Percentiles rank a stretch among this genome's conserved stretches.
Conservation (phyloP, 352 stramenopile species). For the Globisporangium heterothallicum region DNA sequence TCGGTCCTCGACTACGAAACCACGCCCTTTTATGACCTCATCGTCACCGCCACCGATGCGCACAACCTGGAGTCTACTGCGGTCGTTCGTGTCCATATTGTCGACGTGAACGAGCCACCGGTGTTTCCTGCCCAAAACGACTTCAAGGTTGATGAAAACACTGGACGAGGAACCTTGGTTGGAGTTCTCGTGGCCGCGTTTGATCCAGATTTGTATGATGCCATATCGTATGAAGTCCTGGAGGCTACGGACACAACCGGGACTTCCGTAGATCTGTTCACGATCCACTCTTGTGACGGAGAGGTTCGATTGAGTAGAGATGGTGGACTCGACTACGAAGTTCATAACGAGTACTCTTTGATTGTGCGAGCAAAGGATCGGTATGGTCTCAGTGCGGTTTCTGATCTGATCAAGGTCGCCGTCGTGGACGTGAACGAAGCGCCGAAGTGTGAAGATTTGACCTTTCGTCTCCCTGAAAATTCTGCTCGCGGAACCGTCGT, state of each 20-base stretch:
- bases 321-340: constrained; percentile 32
- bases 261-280: constrained; percentile 39
- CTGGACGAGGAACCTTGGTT: constrained; percentile 23
- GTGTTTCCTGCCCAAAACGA: constrained; percentile 23
- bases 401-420: constrained; percentile 9
- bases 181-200: constrained; percentile 26
- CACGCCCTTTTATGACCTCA: constrained; percentile 4
- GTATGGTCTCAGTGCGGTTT: constrained; percentile 26
- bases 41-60: not conserved
- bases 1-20: constrained; percentile 2
- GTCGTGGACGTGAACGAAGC: constrained; percentile 29
- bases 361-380: constrained; percentile 39
- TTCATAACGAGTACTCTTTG: constrained; percentile 21
- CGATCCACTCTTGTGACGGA: constrained; percentile 48
- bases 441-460: constrained; percentile 15
- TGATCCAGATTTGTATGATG: constrained; percentile 46
- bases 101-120: constrained; percentile 48
- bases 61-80: not conserved
- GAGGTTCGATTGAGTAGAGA: constrained; percentile 34
- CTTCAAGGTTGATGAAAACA: constrained; percentile 36
- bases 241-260: constrained; percentile 19
- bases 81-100: constrained; percentile 28
- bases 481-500: constrained; percentile 16
- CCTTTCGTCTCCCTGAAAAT: constrained; percentile 22
- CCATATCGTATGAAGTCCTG: constrained; percentile 33